These are phyloP conservation scores for Rhinocladiella mackenziei DNA, from an alignment of 2,329 filamentous ascomycete genomes.

Conservation along the genomic window DNA sequence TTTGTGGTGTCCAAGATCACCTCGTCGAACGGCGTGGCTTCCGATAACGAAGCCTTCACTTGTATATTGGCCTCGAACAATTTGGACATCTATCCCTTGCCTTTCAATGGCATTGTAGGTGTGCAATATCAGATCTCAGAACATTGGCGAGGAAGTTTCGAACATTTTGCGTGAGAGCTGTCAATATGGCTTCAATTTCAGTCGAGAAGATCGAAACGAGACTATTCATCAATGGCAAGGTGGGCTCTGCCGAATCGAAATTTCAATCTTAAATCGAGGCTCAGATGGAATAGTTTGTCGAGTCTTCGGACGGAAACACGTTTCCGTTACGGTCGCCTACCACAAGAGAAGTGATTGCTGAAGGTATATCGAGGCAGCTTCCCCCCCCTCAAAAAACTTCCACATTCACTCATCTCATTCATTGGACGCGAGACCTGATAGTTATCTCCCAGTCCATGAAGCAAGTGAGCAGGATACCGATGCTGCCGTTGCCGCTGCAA, in stretches of 20 bases:
- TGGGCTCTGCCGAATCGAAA: constrained; percentile 10
- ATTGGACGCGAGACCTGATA: too few species aligned
- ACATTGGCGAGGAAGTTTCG: too few species aligned
- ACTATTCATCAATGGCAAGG: constrained; percentile 36
- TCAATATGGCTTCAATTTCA: constrained; percentile 18
- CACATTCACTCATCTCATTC: too few species aligned
- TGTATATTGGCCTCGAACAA: too few species aligned
- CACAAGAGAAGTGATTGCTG: constrained; percentile 32
- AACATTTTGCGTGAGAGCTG: too few species aligned
- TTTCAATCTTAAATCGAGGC: background rate
- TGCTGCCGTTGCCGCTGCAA: constrained; percentile 38
- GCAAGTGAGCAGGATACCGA: constrained; percentile 35
- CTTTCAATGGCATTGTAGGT: too few species aligned
- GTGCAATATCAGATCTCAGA: too few species aligned
- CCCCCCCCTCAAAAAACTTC: too few species aligned
- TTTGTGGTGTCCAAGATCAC: too few species aligned
- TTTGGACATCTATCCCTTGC: too few species aligned
- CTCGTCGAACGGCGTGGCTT: too few species aligned
- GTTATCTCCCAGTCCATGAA: constrained; percentile 31
- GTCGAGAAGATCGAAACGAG: constrained; percentile 33
- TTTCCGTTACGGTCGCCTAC: constrained; percentile 34
- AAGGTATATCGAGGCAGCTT: constrained; percentile 27
- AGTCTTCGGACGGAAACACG: constrained; percentile 31
- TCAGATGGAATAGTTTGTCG: constrained; percentile 28
- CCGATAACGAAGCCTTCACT: too few species aligned